phyloP scores from a whole-genome alignment of 169 alveolate species.

The Plasmodium ovale region DNA sequence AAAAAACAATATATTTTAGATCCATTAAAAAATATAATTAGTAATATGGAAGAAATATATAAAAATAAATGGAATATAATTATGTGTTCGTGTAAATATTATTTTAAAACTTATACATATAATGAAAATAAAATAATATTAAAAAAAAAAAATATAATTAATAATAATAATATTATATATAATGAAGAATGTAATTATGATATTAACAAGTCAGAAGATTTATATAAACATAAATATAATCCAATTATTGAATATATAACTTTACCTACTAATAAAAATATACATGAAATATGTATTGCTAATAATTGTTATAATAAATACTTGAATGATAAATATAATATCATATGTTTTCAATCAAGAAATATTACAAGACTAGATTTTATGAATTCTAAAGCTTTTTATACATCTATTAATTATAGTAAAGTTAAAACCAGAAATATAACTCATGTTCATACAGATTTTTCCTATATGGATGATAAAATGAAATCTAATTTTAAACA shows the following conservation, averaged over 20 bases:
- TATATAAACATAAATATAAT: not conserved
- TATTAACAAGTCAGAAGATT: not conserved
- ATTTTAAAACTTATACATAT: constrained; percentile 15
- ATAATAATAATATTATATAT: constrained; percentile 8
- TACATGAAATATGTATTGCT: constrained; percentile 55
- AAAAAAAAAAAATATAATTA: not conserved
- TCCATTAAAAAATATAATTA: constrained; percentile 21
- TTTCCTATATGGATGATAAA: constrained; percentile 72
- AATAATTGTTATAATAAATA: constrained; percentile 36
- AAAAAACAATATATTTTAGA: constrained; percentile 3
- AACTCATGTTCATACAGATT: constrained; percentile 46
- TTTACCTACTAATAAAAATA: constrained; percentile 19
- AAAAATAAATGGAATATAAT: constrained; percentile 56
- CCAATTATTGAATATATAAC: constrained; percentile 51
- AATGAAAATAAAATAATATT: constrained; percentile 19
- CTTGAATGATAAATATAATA: constrained; percentile 10
- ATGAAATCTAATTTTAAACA: constrained; percentile 74
- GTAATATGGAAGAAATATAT: constrained; percentile 17
- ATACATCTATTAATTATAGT: constrained; percentile 46
- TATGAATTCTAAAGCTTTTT: constrained; percentile 53
- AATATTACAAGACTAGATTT: constrained; percentile 3
- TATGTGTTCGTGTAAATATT: constrained; percentile 18
- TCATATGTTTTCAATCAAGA: constrained; percentile 43
- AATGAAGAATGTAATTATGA: constrained; percentile 5
- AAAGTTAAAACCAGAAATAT: constrained; percentile 26